These are phyloP conservation scores for Mucor indicus DNA, from an alignment of 371 early-diverging fungal species.

Conservation along the genomic window DNA sequence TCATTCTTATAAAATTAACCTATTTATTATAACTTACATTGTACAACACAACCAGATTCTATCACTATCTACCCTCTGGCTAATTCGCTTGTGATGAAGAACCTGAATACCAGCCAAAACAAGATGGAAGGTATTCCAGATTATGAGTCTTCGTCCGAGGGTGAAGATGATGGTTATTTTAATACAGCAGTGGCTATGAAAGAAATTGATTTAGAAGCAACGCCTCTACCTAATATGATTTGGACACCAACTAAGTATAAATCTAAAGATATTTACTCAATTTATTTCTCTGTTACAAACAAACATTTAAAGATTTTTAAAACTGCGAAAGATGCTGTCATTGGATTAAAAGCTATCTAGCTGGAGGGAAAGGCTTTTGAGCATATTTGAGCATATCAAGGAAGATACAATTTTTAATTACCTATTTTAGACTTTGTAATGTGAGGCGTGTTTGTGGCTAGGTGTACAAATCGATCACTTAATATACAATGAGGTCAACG, in stretches of 20 bases:
- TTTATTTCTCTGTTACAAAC: slow-evolving; percentile 17
- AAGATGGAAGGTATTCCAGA: slow-evolving; percentile 15
- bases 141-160: slow-evolving; percentile 6
- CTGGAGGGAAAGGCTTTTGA: too few species aligned
- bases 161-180: slow-evolving; percentile 10
- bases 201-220: slow-evolving; percentile 16
- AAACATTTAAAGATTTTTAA: slow-evolving; percentile 7
- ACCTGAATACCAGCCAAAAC: slow-evolving; percentile 19
- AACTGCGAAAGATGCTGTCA: slow-evolving; percentile 11
- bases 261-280: slow-evolving; percentile 9
- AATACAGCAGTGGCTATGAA: slow-evolving; percentile 15
- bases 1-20: slow-evolving; percentile 15
- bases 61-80: slow-evolving; percentile 16
- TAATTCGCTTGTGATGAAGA: slow-evolving; percentile 15
- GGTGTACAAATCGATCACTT: too few species aligned
- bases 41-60: slow-evolving; percentile 13
- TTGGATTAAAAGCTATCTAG: slow-evolving; percentile 9
- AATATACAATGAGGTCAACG: too few species aligned
- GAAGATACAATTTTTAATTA: too few species aligned
- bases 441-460: too few species aligned
- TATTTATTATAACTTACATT: slow-evolving; percentile 13
- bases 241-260: slow-evolving; percentile 14
- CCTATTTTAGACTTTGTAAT: too few species aligned
- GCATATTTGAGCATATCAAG: too few species aligned
- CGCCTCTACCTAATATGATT: slow-evolving; percentile 13